Evolutionary conservation across 192 early-diverging fungal genomes (phyloP), one percentile per base, ranked within the genome.

Genomic region (Coemansia sp.): DNA sequence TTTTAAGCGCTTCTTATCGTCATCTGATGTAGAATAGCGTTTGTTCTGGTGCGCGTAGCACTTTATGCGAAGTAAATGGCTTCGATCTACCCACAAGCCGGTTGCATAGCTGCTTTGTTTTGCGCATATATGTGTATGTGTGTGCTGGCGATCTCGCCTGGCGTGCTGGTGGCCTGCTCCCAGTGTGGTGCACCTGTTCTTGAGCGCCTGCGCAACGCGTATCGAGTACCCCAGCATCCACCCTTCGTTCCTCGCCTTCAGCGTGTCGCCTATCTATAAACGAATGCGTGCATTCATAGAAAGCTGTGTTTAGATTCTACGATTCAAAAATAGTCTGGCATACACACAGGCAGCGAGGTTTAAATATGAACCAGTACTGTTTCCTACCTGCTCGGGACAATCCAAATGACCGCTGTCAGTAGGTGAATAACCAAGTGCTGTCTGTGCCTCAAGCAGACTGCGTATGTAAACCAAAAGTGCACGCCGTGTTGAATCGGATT

Each of bases 171-270:
- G 42, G 14, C 14, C 42, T n/a, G 42, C 42, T n/a, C 42, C 14
- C 42, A 44, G 42, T 14, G 42, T n/a, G n/a, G 42, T n/a, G 42
- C 42, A 44, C 42, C n/a, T 44, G 42, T 14, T 12, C 15, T 44
- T 44, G 5, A 44, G 42, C 42, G n/a, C 42, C 42, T n/a, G 42
- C 42, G 42, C 42, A 44, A 44, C 42, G 42, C 42, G 42, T n/a
- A n/a, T 44, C 42, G 42, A 44, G n/a, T 44, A 44, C 42, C 42
- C 14, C 42, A 44, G 42, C 42, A 44, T 44, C 42, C 42, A 44
- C 42, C 42, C n/a, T n/a, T 44, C 42, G 42, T 44, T n/a, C 42
- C 42, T n/a, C n/a, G 42, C n/a, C 42, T 44, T 12, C 42, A 44
- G 42, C 14, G 42, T 44, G 3, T 44, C 28, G 28, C 1, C 28